Evolutionary conservation across 164 flowering plant genomes (phyloP).

Genomic region (Sedum album): DNA sequence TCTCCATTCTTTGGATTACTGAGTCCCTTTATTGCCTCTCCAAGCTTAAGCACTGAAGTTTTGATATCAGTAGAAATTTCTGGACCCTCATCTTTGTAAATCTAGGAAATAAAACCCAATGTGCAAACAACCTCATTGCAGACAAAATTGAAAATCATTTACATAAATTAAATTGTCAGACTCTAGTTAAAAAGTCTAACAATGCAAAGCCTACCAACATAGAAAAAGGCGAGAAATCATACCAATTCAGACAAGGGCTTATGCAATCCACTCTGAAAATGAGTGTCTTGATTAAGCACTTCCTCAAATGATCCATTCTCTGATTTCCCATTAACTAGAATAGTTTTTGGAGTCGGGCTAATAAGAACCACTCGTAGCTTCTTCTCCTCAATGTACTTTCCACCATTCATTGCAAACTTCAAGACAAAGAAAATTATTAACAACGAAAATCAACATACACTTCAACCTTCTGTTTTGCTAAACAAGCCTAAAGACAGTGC

Average conservation of each 20-base stretch:
- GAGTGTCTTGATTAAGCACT: conserved; percentile 2
- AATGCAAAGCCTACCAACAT: too few relatives aligned
- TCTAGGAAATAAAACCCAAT: not conserved
- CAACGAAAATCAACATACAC: not conserved
- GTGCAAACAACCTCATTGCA: not conserved
- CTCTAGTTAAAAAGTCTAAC: not conserved
- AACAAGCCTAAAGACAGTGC: not conserved
- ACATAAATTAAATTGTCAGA: conserved; percentile 24
- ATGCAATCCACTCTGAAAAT: conserved; percentile 29
- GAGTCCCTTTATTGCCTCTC: not conserved
- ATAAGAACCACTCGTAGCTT: conserved; percentile 60
- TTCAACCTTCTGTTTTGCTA: too few relatives aligned
- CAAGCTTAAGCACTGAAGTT: not conserved
- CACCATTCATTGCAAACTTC: conserved; percentile 61
- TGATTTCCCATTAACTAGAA: conserved; percentile 38
- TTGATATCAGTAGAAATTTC: not conserved
- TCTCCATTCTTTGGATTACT: not conserved
- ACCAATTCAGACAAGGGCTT: conserved; percentile 4
- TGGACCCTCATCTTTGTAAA: not conserved
- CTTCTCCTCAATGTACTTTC: conserved; percentile 59
- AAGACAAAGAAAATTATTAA: not conserved
- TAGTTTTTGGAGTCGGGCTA: conserved; percentile 50
- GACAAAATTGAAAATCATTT: conserved; percentile 11
- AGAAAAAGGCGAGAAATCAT: not conserved
- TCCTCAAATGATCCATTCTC: conserved; percentile 25